Percentiles rank a stretch among this genome's conserved stretches.
These are phyloP conservation scores for Leucoagaricus sp. DNA, from an alignment of 1,284 basidiomycete genomes.

Conservation along the genomic window DNA sequence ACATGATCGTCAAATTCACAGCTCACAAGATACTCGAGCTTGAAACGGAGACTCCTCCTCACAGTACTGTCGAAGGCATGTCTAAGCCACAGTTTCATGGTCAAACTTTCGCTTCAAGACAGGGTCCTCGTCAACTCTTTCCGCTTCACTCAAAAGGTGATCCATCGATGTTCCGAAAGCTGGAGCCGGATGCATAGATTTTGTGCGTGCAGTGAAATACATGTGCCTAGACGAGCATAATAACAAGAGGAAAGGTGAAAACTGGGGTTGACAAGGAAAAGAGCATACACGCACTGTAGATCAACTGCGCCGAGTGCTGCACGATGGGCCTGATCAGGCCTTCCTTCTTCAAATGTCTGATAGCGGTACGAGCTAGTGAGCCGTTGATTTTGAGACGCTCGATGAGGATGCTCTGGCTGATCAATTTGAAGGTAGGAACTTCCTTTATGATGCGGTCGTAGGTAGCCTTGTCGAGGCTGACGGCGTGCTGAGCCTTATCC, in stretches of 20 bases:
- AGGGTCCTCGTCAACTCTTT: too few relatives aligned
- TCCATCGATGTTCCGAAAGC: too few relatives aligned
- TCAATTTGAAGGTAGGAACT: slow-evolving; percentile 99
- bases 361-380: slow-evolving; percentile 91
- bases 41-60: too few relatives aligned
- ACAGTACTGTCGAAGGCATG: too few relatives aligned
- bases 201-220: slow-evolving; percentile 44
- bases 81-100: too few relatives aligned
- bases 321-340: slow-evolving; percentile 96
- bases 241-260: slow-evolving; percentile 26
- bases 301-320: slow-evolving; percentile 92
- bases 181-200: slow-evolving; percentile 2
- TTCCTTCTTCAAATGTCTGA: slow-evolving; percentile 93
- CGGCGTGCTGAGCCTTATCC: slow-evolving; percentile 97
- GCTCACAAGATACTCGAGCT: too few relatives aligned
- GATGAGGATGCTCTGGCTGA: slow-evolving; percentile 96
- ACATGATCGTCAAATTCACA: too few relatives aligned
- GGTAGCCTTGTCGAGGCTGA: slow-evolving; percentile 87
- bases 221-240: slow-evolving; percentile 46
- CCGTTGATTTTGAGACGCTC: slow-evolving; percentile 98
- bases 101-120: too few relatives aligned
- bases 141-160: too few relatives aligned
- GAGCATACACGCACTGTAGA: slow-evolving; percentile 86
- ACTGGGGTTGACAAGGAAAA: slow-evolving; percentile 25
- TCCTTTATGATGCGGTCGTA: slow-evolving; percentile 99